phyloP scores from a whole-genome alignment of 495 filamentous ascomycete genomes.

The Aspergillus wentii region DNA sequence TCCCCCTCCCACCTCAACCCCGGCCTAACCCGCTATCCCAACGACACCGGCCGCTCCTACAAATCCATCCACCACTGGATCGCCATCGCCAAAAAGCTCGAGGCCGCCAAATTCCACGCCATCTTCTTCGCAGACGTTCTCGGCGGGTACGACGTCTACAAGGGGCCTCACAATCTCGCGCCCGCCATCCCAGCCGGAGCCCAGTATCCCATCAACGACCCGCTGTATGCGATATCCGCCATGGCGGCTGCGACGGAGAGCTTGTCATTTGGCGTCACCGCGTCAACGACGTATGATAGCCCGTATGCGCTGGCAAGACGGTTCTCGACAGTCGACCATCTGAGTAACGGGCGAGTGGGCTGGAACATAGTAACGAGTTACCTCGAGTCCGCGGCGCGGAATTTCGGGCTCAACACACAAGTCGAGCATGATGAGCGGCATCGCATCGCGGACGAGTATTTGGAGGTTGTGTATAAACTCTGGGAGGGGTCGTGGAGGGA shows the following conservation, averaged over 20 bases:
- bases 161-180: constrained; percentile 47
- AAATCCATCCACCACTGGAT: constrained; percentile 44
- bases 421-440: constrained; percentile 64
- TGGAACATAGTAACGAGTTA: constrained; percentile 70
- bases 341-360: constrained; percentile 57
- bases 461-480: constrained; percentile 64
- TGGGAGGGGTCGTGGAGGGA: constrained; percentile 64
- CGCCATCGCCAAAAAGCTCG: constrained; percentile 40
- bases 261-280: constrained; percentile 64
- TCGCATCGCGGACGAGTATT: constrained; percentile 61
- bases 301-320: constrained; percentile 65
- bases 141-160: constrained; percentile 64
- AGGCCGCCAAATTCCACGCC: constrained; percentile 47
- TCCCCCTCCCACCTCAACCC: constrained; percentile 46
- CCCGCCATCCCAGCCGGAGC: constrained; percentile 56
- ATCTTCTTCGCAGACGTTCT: constrained; percentile 52
- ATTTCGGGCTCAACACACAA: constrained; percentile 55
- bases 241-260: constrained; percentile 52
- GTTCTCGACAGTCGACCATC: constrained; percentile 62
- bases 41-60: constrained; percentile 43
- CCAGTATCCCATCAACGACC: constrained; percentile 62
- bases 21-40: constrained; percentile 43
- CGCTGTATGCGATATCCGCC: constrained; percentile 36
- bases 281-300: constrained; percentile 61
- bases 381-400: constrained; percentile 59